Base-by-base conservation (phyloP, 148 eudicot species). In the Spergularia bocconei region DNA sequence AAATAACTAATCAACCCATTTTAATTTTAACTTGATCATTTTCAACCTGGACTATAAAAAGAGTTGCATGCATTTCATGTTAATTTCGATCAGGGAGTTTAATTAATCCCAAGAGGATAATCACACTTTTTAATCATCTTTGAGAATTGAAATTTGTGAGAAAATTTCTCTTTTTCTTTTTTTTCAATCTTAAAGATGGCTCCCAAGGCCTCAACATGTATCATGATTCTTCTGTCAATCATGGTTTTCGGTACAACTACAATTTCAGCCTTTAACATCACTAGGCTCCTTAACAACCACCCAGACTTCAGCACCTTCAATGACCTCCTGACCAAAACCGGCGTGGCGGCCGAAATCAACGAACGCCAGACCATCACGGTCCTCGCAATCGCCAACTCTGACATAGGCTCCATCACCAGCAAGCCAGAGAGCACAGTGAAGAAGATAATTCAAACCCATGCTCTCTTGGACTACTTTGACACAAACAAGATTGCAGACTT, bases 391-490 rank as follows among this genome's bases (percentile, higher is more conserved):
- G 67, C 56, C 52, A 79, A 87, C 62, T 72, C 77, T 0, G 77
- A 60, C 5, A 55, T 77, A 16, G 80, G 73, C 0, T 38, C 68
- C 33, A 14, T 87, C 15, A 8, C 67, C 3, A 48, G 76, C 11
- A 53, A 65, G 23, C 70, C 86, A 9, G 11, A 16, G 5, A 51
- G 44, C 6, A 16, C 75, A 2, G 21, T 77, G 4, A 70, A 25
- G 39, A 61, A 59, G 64, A 75, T 87, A 29, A 69, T 87, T 11
- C 73, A 78, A 48, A 77, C 81, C 69, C 90, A 87, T 50, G 74
- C 81, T 0, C 44, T 85, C 47, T 78, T 87, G 2, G 83, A 82
- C 63, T 87, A 84, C 77, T 87, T 48, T 63, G 90, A 87, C 53
- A 15, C 7, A 11, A 67, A 14, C 15, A 85, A 80, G 33, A 20